Percentiles rank a stretch among this genome's conserved stretches.
Evolutionary conservation across 768 basidiomycete species (phyloP).

Genomic region (Lactarius quietus): DNA sequence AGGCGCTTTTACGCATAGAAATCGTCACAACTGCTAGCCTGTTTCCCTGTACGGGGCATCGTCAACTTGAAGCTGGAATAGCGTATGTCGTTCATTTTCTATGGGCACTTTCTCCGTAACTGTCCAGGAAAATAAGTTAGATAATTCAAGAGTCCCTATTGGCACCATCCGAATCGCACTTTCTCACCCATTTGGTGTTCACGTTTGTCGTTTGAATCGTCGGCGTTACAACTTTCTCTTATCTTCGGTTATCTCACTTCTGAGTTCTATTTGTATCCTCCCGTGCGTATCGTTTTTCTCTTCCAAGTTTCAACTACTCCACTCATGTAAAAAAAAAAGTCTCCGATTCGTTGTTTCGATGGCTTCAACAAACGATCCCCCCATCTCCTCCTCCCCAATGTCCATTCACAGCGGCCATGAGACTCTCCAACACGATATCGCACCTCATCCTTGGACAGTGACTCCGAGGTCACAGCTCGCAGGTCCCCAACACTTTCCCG

Average conservation of each 20-base stretch:
- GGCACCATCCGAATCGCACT: background rate
- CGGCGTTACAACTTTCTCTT: background rate
- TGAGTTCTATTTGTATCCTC: background rate
- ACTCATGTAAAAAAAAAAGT: background rate
- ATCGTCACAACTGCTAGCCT: background rate
- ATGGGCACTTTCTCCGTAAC: background rate
- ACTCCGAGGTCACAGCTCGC: slow-evolving; percentile 42
- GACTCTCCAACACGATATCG: slow-evolving; percentile 13
- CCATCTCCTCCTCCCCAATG: slow-evolving; percentile 19
- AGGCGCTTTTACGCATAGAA: background rate
- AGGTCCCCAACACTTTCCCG: slow-evolving; percentile 61
- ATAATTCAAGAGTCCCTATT: background rate
- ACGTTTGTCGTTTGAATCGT: background rate
- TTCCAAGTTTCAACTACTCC: background rate
- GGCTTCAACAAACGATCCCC: slow-evolving; percentile 7
- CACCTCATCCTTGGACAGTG: slow-evolving; percentile 28
- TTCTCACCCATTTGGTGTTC: background rate
- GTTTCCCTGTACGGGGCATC: background rate
- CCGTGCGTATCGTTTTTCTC: background rate
- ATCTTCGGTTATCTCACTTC: background rate
- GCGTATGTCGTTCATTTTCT: background rate
- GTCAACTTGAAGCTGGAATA: background rate
- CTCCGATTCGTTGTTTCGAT: background rate
- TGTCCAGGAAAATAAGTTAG: background rate
- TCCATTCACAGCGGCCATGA: slow-evolving; percentile 6